These are phyloP conservation scores for Cladosporium sphaerospermum DNA, from an alignment of 2,329 filamentous ascomycete species.

Conservation along the genomic window DNA sequence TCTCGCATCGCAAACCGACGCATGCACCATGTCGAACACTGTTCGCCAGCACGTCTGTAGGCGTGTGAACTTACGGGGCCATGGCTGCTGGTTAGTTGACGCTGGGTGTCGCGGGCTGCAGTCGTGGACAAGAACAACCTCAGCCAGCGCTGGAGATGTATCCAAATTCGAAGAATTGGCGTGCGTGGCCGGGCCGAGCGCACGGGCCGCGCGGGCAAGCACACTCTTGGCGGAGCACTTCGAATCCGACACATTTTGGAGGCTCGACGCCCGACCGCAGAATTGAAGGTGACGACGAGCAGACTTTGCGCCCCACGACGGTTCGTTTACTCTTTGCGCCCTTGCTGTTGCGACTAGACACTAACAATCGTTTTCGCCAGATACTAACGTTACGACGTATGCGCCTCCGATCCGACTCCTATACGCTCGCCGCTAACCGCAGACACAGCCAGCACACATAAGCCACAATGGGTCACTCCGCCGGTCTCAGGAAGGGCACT, in stretches of 20 bases:
- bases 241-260: background rate
- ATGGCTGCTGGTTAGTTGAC: constrained; percentile 15
- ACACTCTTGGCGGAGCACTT: constrained; percentile 1
- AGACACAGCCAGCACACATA: constrained; percentile 22
- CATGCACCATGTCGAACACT: constrained; percentile 5
- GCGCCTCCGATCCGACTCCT: constrained; percentile 1
- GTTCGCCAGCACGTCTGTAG: background rate
- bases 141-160: background rate
- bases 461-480: constrained; percentile 49
- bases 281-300: constrained; percentile 10
- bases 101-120: constrained; percentile 5
- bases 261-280: background rate
- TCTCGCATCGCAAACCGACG: background rate
- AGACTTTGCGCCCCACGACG: constrained; percentile 10
- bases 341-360: constrained; percentile 1
- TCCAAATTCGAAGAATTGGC: constrained; percentile 11
- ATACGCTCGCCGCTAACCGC: constrained; percentile 13
- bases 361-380: constrained; percentile 7
- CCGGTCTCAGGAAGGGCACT: constrained; percentile 40
- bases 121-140: constrained; percentile 9
- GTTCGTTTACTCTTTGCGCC: constrained; percentile 7
- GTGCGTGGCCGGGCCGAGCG: background rate
- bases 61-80: constrained; percentile 19
- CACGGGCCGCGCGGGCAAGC: background rate
- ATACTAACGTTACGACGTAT: constrained; percentile 13